Base-by-base conservation (phyloP, 2,329 filamentous ascomycete genomes). In the Hymenoscyphus repandus region DNA sequence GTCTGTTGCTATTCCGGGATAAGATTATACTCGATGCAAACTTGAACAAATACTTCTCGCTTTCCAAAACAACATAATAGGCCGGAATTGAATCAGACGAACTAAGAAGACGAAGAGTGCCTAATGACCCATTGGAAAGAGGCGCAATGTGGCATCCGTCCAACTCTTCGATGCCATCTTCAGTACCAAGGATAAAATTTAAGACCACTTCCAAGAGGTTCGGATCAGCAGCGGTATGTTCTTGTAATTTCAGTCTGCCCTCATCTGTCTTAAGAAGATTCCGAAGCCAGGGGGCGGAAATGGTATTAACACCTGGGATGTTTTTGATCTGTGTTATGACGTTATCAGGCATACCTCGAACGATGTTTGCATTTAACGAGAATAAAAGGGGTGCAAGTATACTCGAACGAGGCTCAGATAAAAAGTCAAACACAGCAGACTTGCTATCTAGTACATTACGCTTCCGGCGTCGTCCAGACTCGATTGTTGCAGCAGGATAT, bases 111-210 rank as follows among this genome's bases (percentile, higher is more conserved):
- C 36, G 32, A 4, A 61, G 34, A 12, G 51, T 54, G 12, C 52
- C 61, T 18, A 66, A 40, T 9, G 12, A 57, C 12, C 57, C 56
- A 39, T 62, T 48, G 20, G 45, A 51, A 5, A 66, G 55, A 4
- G 61, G 64, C 6, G 66, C 20, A 45, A 66, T 40, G 18, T 52
- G 46, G 38, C 64, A 66, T 6, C 58, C 61, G 32, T 62, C 51
- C 12, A 66, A 47, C 9, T 59, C 44, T 13, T 54, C 33, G 10
- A 56, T 13, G 53, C 58, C 3, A 34, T 20, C 18, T 45, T 49
- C 12, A 33, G 31, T 34, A 47, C 56, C 45, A 52, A 51, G 1
- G 46, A 9, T 17, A 50, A 44, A 34, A 42, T 34, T 4, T 3
- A 60, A 33, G 7, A 61, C 32, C 4, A 43, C 42, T 10, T 44